phyloP scores from a whole-genome alignment of 2,329 filamentous ascomycete species.

The Fragosphaeria purpurea region DNA sequence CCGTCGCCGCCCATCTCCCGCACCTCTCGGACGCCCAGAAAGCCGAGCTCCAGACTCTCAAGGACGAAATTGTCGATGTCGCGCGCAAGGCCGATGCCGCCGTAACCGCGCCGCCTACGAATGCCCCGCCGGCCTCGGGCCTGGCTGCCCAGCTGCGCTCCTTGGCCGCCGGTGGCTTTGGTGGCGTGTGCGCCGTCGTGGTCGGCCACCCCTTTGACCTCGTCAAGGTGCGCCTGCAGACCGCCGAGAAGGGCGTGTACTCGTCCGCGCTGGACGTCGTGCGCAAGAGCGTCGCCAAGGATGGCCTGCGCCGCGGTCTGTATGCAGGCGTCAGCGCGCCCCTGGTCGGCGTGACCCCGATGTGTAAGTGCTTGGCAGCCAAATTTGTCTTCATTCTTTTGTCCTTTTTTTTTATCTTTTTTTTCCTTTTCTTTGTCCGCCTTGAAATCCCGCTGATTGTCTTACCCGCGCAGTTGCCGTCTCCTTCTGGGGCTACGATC shows the following conservation, averaged over 20 bases:
- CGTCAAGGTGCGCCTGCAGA: conserved; percentile 95
- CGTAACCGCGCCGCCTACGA: conserved; percentile 27
- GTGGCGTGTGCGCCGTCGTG: conserved; percentile 85
- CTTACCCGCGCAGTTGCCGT: conserved; percentile 46
- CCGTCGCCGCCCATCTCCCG: conserved; percentile 23
- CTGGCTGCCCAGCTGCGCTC: conserved; percentile 56
- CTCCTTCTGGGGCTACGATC: conserved; percentile 79
- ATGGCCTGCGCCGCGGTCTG: conserved; percentile 69
- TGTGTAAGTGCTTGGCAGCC: conserved; percentile 59
- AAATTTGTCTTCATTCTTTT: conserved; percentile 16
- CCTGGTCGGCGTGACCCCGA: conserved; percentile 89
- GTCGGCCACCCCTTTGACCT: conserved; percentile 96
- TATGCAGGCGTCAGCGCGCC: conserved; percentile 97
- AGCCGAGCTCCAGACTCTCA: conserved; percentile 27
- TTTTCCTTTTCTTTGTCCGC: neutral
- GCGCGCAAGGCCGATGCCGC: conserved; percentile 3
- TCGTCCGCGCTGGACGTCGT: conserved; percentile 85
- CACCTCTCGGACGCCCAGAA: conserved; percentile 32
- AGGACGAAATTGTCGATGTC: neutral
- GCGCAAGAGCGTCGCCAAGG: conserved; percentile 73
- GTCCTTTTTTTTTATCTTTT: neutral
- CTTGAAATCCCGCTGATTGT: neutral
- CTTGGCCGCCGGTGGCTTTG: conserved; percentile 80
- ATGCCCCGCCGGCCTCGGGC: conserved; percentile 21
- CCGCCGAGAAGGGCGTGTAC: conserved; percentile 88